Percentiles rank a stretch among this genome's conserved stretches.
Evolutionary conservation across 768 basidiomycete genomes (phyloP).

Genomic region (Amyloporia xantha): DNA sequence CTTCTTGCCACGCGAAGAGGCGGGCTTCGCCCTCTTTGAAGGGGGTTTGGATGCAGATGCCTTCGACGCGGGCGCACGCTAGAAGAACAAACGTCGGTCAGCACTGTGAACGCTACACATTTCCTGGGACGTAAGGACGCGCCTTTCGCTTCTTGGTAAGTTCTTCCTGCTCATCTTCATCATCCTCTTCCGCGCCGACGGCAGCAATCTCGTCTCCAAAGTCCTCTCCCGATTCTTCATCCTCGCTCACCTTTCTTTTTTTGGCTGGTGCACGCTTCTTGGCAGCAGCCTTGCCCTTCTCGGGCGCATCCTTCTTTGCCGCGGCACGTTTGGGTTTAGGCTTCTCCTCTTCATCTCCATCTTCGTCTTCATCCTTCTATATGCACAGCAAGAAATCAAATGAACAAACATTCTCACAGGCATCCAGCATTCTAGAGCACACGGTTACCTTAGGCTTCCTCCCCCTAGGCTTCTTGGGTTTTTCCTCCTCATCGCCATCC

Average conservation of each 20-base stretch:
- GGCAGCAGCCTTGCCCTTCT: conserved; percentile 41
- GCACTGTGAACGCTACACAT: not conserved
- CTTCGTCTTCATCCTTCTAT: conserved; percentile 18
- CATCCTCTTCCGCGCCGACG: conserved; percentile 38
- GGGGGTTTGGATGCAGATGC: conserved; percentile 14
- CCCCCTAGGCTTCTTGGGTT: conserved; percentile 24
- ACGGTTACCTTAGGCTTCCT: conserved; percentile 26
- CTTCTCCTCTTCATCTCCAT: conserved; percentile 37
- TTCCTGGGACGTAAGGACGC: conserved; percentile 15
- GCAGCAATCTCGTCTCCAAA: conserved; percentile 38
- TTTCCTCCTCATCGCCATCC: conserved; percentile 18
- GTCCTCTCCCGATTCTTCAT: conserved; percentile 41
- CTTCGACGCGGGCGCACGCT: conserved; percentile 20
- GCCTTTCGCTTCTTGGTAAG: conserved; percentile 69
- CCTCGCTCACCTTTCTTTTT: conserved; percentile 34
- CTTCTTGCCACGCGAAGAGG: conserved; percentile 19
- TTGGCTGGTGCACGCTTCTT: conserved; percentile 37
- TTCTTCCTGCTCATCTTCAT: conserved; percentile 32
- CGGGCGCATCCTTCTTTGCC: conserved; percentile 24
- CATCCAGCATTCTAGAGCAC: no score
- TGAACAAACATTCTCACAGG: not conserved
- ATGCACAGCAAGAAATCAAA: no score
- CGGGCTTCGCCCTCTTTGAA: conserved; percentile 17
- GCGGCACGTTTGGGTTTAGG: conserved; percentile 48
- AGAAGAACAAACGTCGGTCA: conserved; percentile 3